Evolutionary conservation across 2,329 filamentous ascomycete species (phyloP), one percentile per base, ranked within the genome.

Genomic region (Sporothrix brunneoviolacea): DNA sequence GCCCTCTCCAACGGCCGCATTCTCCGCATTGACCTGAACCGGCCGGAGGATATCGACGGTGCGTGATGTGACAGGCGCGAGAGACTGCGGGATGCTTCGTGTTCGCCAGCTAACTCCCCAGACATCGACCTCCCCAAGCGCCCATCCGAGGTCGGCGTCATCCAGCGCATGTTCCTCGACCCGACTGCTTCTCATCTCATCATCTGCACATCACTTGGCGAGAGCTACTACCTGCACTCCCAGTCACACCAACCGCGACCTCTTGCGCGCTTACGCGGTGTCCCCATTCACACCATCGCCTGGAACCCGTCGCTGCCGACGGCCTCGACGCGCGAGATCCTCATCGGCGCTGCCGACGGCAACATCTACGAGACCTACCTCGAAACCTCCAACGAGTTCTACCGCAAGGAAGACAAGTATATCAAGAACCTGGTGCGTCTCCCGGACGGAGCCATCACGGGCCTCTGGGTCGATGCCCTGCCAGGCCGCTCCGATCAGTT

Each of bases 111-210:
- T 30, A 36, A 7, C 50, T 37, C 18, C 2, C 4, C 60, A 95
- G 91, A 98, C 69, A 95, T 98, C 66, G 93, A 98, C 67, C 81
- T 98, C 8, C 93, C 93, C 33, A 95, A 94, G 72, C 93, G 91
- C 62, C 82, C 88, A 15, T 85, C 88, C 33, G 91, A 98, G 66
- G 80, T 93, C 53, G 93, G 93, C 58, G 80, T 95, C 47, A 97
- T 98, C 63, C 84, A 87, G 59, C 88, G 87, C 72, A 89, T 98
- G 80, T 98, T 98, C 71, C 86, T 98, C 63, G 93, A 98, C 64
- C 91, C 93, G 24, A 95, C 91, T 10, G 93, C 93, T 24, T 96
- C 90, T 6, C 93, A 98, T 70, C 75, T 98, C 24, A 80, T 98
- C 57, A 83, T 98, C 59, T 90, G 86, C 64, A 98, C 93, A 3